Evolutionary conservation across 306 rosid genomes (phyloP), one percentile per base, ranked within the genome.

Genomic region (Senna tora): DNA sequence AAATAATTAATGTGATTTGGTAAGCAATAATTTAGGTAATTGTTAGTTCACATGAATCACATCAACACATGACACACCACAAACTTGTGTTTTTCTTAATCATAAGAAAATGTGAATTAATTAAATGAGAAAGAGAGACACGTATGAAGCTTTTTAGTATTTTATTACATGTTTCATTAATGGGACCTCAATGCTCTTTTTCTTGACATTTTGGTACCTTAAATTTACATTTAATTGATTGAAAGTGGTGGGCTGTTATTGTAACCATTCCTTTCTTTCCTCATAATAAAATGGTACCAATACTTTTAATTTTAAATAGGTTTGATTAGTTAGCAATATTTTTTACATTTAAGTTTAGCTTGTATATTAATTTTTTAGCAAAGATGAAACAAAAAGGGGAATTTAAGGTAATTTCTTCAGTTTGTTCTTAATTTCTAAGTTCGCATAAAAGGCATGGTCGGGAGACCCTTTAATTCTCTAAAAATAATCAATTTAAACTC

Each of bases 41-140:
- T 62, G 70, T 62, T 74, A 57, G 71, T 19, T 82, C 78, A 74
- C 80, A 75, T 78, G 77, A 78, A 74, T 57, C 72, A 74, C 78
- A 70, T 70, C 75, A 70, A 58, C 65, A 42, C 78, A 71, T 20
- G 10, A 19, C 14, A 7, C 11, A 56, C 0, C 4, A 75, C 71
- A 78, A 74, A 78, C 58, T 74, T 82, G 75, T 20, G 52, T 58
- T 58, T 60, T 71, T 52, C 67, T 65, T 72, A 15, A 47, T 71
- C 49, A 22, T 74, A 74, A 75, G 69, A 75, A 70, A 56, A 65
- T 71, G 56, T n/a, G n/a, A n/a, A n/a, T 50, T 5, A 65, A 74
- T 70, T 70, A 46, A 58, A 16, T 65, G 66, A 10, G 62, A n/a
- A 30, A 41, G 53, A 39, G 51, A 49, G 45, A 59, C 47, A 25